Evolutionary conservation across 1,284 basidiomycete species (phyloP), one percentile per base, ranked within the genome.

Genomic region (Xanthoconium separans): DNA sequence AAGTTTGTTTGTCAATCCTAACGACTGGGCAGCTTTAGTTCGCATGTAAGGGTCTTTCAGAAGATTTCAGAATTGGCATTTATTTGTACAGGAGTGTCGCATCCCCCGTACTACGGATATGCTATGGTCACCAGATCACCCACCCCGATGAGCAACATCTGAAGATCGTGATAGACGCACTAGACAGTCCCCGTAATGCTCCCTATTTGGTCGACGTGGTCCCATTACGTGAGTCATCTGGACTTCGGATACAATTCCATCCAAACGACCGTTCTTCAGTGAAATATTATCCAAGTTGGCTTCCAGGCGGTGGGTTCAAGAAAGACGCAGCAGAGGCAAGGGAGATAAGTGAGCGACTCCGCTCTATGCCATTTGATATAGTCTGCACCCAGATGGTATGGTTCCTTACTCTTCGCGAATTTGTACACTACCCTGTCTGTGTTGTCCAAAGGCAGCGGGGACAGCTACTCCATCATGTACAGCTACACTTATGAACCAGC

Each of bases 131-230:
- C 11, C 47, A 52, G 9, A 29, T 60, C n/a, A 49, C 52, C 22
- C 30, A 44, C 2, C 24, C 37, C 1, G 30, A 52, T 13, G 54
- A 60, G 20, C 15, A 18, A n/a, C 44, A 57, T 34, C 15, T 60
- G n/a, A 56, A 44, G 47, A 40, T 51, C 8, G 40, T 39, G 9
- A 34, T 53, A 10, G 49, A 53, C 8, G 58, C 58, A 15, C 2
- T 48, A 16, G 51, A 45, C 8, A 10, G 20, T 15, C 42, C 50
- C 6, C 37, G 31, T 2, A 50, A 50, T 45, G 58, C 50, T 2
- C 47, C 58, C 4, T 60, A 57, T 42, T 24, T 60, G 6, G 58
- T 60, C n/a, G 54, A 60, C 27, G 1, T 51, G 16, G 43, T 60
- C 22, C 54, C 58, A 1, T 18, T 39, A n/a, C 16, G 58, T 60